Conservation (phyloP, 1,284 basidiomycete species). For the Naganishia liquefaciens region DNA sequence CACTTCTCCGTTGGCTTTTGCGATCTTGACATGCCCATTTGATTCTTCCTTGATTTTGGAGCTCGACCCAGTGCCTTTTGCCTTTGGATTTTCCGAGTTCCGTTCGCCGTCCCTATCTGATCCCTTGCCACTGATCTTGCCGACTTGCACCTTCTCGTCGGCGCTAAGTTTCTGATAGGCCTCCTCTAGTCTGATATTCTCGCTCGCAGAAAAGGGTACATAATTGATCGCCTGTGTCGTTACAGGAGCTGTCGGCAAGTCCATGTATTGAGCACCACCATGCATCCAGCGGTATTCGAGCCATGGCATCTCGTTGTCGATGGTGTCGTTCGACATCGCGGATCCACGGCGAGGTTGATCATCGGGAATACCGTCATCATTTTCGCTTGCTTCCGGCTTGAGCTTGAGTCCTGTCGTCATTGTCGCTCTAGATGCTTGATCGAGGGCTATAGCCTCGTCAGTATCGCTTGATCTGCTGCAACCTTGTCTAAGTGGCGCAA, state of each 20-base stretch:
- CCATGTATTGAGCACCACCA: slow-evolving; percentile 51
- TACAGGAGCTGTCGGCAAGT: slow-evolving; percentile 50
- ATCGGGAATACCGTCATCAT: neutral
- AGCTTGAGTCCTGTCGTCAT: neutral
- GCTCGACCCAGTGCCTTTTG: neutral
- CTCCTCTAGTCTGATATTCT: slow-evolving; percentile 48
- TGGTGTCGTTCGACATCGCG: neutral
- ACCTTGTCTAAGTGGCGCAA: too few species aligned
- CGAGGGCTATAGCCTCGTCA: too few species aligned
- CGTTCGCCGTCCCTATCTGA: slow-evolving; percentile 33
- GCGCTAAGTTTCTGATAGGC: slow-evolving; percentile 66
- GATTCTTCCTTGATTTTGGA: slow-evolving; percentile 19
- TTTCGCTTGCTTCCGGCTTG: neutral
- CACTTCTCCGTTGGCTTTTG: slow-evolving; percentile 27
- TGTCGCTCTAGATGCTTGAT: too few species aligned
- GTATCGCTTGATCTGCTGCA: too few species aligned
- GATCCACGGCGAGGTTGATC: slow-evolving; percentile 10
- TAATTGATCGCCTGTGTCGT: slow-evolving; percentile 44
- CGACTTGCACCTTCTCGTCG: slow-evolving; percentile 12
- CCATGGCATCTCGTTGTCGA: slow-evolving; percentile 30
- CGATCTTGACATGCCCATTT: slow-evolving; percentile 11
- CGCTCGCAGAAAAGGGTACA: slow-evolving; percentile 61
- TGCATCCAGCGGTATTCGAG: slow-evolving; percentile 53
- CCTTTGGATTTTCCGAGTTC: slow-evolving; percentile 56
- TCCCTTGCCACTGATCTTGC: slow-evolving; percentile 28